Evolutionary conservation across 768 basidiomycete species (phyloP), one percentile per base, ranked within the genome.

Genomic region (Lactarius vividus): DNA sequence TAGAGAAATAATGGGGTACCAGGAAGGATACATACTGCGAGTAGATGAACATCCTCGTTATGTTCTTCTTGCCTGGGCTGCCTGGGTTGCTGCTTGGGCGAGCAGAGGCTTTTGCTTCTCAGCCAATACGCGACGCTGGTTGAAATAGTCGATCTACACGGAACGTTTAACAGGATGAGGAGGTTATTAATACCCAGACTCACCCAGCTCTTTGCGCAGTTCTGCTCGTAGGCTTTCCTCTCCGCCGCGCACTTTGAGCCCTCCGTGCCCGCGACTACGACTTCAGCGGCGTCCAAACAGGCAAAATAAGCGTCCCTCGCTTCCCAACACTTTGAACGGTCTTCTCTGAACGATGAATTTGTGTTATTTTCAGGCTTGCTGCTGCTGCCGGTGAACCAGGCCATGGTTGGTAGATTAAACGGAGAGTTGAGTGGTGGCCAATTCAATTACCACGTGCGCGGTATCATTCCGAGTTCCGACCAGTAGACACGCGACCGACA

Each of bases 181-280:
- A 13, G 13, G 28, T 26, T 2, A 61, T 26, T 46, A 20, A 31
- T 42, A 39, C 28, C 31, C 4, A 59, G 23, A 82, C 88, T 63
- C 75, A 94, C 94, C 94, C 94, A 96, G 76, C 94, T 95, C 76
- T 86, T 88, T 2, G 92, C 92, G 73, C 94, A 96, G 70, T 82
- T 86, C 64, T 78, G 76, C 61, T 91, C 85, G 76, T 96, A 98
- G 4, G 60, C 71, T 40, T 76, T 77, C 68, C 82, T 84, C 74
- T 91, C 82, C 15, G 75, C 71, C 4, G 79, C 72, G 72, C 95
- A 98, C 11, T 80, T 79, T 42, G 71, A 78, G 5, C 78, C 78
- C 69, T 91, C 92, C 69, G 89, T 88, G 10, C 93, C 93, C 0
- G 93, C 84, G 68, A 88, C 88, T 37, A 90, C 78, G 20, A 96